Conservation (phyloP, 208 protist genomes). For the Crithidia acanthocephali region DNA sequence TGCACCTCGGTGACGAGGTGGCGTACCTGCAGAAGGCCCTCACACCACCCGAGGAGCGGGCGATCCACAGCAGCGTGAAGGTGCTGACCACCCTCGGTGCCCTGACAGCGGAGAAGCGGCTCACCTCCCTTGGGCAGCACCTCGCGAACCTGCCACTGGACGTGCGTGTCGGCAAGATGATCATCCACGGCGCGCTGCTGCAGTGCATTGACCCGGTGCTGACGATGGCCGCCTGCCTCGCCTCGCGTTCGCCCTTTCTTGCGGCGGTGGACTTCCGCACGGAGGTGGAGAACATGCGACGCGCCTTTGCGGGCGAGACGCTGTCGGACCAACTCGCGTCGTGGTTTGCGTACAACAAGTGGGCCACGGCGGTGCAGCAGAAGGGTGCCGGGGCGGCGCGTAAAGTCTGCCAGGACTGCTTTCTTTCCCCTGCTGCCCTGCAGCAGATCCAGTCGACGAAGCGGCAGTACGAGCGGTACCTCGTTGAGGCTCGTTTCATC, state of each 20-base stretch:
- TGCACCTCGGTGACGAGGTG: constrained; percentile 89
- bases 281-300: constrained; percentile 84
- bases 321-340: constrained; percentile 90
- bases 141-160: constrained; percentile 93
- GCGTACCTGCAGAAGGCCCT: constrained; percentile 91
- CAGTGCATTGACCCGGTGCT: constrained; percentile 96
- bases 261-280: constrained; percentile 88
- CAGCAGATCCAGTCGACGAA: constrained; percentile 91
- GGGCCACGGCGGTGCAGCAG: constrained; percentile 52
- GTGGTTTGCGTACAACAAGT: constrained; percentile 90
- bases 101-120: constrained; percentile 75
- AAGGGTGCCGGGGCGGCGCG: constrained; percentile 56
- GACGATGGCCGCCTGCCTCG: constrained; percentile 95
- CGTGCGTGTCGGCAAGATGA: constrained; percentile 94
- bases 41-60: constrained; percentile 78
- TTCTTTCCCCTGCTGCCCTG: constrained; percentile 80
- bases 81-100: constrained; percentile 88
- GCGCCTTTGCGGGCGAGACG: constrained; percentile 69
- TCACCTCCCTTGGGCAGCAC: constrained; percentile 93
- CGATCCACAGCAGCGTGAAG: constrained; percentile 86
- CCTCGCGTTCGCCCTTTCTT: constrained; percentile 91
- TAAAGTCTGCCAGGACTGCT: constrained; percentile 81
- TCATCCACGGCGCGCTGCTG: constrained; percentile 95
- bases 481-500: constrained; percentile 92
- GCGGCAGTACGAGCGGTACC: constrained; percentile 92